These are phyloP conservation scores for Bipolaris bicolor DNA, from an alignment of 2,329 filamentous ascomycete genomes.

Conservation along the genomic window DNA sequence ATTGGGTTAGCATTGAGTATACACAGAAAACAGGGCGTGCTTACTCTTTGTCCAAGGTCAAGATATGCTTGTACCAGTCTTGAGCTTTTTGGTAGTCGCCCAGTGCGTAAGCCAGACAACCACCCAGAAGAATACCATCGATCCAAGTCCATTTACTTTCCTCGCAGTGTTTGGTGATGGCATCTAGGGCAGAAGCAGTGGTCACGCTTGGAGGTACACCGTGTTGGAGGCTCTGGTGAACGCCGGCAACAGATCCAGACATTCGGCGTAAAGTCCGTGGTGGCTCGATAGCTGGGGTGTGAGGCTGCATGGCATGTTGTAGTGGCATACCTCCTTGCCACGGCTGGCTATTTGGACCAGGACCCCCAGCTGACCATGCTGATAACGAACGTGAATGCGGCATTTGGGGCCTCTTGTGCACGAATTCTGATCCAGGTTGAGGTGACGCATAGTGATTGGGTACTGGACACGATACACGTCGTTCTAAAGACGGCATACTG, in stretches of 20 bases:
- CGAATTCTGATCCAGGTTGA: slow-evolving; percentile 28
- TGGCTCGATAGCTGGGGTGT: slow-evolving; percentile 33
- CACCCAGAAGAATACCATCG: slow-evolving; percentile 88
- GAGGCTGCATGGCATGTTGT: slow-evolving; percentile 31
- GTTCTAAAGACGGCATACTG: slow-evolving; percentile 42
- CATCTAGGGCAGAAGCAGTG: slow-evolving; percentile 46
- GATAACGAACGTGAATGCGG: slow-evolving; percentile 41
- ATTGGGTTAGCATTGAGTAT: slow-evolving; percentile 18
- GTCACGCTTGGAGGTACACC: slow-evolving; percentile 44
- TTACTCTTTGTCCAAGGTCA: slow-evolving; percentile 63
- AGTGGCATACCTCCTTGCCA: slow-evolving; percentile 36
- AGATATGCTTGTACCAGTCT: slow-evolving; percentile 74
- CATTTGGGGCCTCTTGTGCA: slow-evolving; percentile 27
- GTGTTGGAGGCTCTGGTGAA: slow-evolving; percentile 34
- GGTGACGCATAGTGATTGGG: slow-evolving; percentile 27
- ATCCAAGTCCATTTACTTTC: slow-evolving; percentile 68
- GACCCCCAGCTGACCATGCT: slow-evolving; percentile 31
- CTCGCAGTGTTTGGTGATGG: slow-evolving; percentile 45
- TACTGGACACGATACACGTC: slow-evolving; percentile 40
- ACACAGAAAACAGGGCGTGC: slow-evolving; percentile 15
- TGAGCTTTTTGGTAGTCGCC: slow-evolving; percentile 80
- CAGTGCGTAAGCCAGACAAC: slow-evolving; percentile 89
- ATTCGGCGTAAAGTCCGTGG: slow-evolving; percentile 41
- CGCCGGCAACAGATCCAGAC: slow-evolving; percentile 42
- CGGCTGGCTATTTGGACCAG: slow-evolving; percentile 26